A percentile compares a stretch with the other conserved stretches of the same genome.
Evolutionary conservation across 2,329 filamentous ascomycete genomes (phyloP).

Genomic region (Talaromyces atroroseus): DNA sequence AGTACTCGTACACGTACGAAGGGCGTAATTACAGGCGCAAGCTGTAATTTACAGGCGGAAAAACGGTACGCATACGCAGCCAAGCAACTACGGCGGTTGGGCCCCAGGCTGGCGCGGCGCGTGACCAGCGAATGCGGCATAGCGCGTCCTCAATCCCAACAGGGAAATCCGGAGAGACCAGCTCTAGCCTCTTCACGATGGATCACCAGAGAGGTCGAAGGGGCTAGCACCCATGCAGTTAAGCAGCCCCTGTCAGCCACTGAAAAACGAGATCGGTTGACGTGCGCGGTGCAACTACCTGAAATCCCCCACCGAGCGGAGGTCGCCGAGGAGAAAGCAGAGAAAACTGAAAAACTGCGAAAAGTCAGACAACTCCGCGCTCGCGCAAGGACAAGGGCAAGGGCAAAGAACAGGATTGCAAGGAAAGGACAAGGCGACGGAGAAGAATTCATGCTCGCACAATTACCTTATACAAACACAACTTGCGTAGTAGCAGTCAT

Average conservation of each 20-base stretch:
- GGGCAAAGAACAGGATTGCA: not conserved
- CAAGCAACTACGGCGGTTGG: constrained; percentile 11
- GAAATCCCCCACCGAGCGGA: not conserved
- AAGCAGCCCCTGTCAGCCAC: constrained; percentile 3
- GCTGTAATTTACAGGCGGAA: no score
- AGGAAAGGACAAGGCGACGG: not conserved
- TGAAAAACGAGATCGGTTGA: constrained; percentile 5
- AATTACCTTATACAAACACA: no score
- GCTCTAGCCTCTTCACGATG: not conserved
- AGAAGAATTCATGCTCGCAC: not conserved
- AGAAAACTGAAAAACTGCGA: not conserved
- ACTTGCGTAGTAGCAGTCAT: no score
- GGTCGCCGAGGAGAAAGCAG: constrained; percentile 10
- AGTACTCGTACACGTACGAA: no score
- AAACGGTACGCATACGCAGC: not conserved
- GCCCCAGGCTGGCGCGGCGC: constrained; percentile 8
- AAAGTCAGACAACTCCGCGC: constrained; percentile 4
- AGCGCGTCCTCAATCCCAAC: not conserved
- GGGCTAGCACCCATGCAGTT: not conserved
- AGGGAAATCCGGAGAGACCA: constrained; percentile 9
- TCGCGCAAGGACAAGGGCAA: not conserved
- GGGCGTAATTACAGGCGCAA: no score
- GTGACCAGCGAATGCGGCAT: constrained; percentile 1
- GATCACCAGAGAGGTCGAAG: not conserved
- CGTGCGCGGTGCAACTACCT: constrained; percentile 1